Conservation (phyloP, 2,329 filamentous ascomycete genomes). For the Calycina herbarum region DNA sequence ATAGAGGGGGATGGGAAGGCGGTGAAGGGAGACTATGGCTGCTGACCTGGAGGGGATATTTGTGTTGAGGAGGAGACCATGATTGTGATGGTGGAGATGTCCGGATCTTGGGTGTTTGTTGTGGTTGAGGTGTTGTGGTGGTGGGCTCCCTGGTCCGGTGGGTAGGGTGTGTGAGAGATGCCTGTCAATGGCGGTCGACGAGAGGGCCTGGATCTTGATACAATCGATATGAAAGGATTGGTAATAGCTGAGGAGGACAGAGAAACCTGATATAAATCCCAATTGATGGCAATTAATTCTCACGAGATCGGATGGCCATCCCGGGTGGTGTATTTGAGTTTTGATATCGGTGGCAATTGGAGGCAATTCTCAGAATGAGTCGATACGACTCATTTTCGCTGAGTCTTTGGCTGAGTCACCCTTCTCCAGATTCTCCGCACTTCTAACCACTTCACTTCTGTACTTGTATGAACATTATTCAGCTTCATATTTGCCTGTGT, state of each 20-base stretch:
- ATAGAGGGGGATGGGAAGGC: background rate
- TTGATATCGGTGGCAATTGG: background rate
- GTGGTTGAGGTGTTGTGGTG: background rate
- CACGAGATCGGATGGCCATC: background rate
- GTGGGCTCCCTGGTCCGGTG: background rate
- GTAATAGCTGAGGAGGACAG: background rate
- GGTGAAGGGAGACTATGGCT: constrained; percentile 8
- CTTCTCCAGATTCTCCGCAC: background rate
- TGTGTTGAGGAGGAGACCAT: constrained; percentile 6
- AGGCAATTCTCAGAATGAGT: background rate
- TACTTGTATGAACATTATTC: background rate
- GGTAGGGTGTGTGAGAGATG: background rate
- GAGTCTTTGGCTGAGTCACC: constrained; percentile 3
- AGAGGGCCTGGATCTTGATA: background rate
- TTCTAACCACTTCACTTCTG: background rate
- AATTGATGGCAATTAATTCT: background rate
- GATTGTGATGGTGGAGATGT: constrained; percentile 6
- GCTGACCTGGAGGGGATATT: constrained; percentile 10
- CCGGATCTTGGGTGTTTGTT: background rate
- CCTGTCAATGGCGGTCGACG: background rate
- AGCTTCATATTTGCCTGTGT: background rate
- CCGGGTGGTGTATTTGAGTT: background rate
- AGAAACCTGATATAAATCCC: background rate
- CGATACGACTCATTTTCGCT: background rate
- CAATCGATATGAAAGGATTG: background rate